These are phyloP conservation scores for Carallia pectinifolia DNA, from an alignment of 345 rosid species.

Conservation along the genomic window DNA sequence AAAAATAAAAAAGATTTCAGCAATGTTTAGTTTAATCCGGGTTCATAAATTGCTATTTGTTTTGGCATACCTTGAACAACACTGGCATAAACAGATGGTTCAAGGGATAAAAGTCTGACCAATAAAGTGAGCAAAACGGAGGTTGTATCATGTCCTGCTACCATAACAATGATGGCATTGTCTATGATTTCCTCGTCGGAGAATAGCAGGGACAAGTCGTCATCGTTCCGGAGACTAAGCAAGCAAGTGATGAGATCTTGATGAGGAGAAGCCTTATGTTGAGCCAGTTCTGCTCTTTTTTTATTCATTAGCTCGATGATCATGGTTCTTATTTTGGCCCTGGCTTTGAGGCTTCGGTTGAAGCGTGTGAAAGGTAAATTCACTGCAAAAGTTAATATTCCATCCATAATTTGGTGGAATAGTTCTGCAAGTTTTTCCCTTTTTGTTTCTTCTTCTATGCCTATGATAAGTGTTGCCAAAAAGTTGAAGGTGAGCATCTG, in stretches of 20 bases:
- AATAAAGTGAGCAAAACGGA: slow-evolving; percentile 26
- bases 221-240: slow-evolving; percentile 4
- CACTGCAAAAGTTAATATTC: slow-evolving; percentile 23
- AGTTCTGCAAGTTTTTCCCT: slow-evolving; percentile 10
- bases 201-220: background rate
- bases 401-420: slow-evolving; percentile 22
- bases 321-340: slow-evolving; percentile 2
- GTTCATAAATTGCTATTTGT: background rate
- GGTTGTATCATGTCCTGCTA: slow-evolving; percentile 31
- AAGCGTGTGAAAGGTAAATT: slow-evolving; percentile 28
- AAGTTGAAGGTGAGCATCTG: slow-evolving; percentile 40
- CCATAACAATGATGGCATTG: slow-evolving; percentile 1
- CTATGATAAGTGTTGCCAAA: slow-evolving; percentile 25
- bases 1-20: background rate
- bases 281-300: slow-evolving; percentile 10
- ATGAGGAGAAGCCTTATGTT: slow-evolving; percentile 2
- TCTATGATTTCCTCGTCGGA: slow-evolving; percentile 25
- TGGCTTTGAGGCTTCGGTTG: slow-evolving; percentile 18
- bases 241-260: slow-evolving; percentile 26
- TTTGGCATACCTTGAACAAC: slow-evolving; percentile 15
- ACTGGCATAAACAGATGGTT: slow-evolving; percentile 11
- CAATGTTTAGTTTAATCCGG: background rate
- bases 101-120: slow-evolving; percentile 14
- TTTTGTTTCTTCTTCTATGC: slow-evolving; percentile 26
- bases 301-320: slow-evolving; percentile 6